phyloP scores from a whole-genome alignment of 1,284 basidiomycete species.

The Microbotryum saponariae region DNA sequence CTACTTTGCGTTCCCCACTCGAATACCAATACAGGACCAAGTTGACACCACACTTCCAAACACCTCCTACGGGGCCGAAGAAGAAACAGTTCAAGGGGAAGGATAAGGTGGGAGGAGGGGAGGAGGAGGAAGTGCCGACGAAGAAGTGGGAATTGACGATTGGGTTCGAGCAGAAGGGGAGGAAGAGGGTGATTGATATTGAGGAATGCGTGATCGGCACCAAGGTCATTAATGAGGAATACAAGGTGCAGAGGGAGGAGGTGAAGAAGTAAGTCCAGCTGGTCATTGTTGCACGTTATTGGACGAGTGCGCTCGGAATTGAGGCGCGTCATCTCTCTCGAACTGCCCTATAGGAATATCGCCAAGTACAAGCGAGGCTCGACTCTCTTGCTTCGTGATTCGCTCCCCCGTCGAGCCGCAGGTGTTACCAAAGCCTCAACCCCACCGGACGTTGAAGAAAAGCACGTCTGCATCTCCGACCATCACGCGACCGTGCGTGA shows the following conservation, averaged over 20 bases:
- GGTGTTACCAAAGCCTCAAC: constrained; percentile 7
- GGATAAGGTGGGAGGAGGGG: constrained; percentile 28
- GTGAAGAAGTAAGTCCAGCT: constrained; percentile 56
- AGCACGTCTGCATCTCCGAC: constrained; percentile 72
- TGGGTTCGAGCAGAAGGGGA: constrained; percentile 80
- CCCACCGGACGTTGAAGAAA: constrained; percentile 36
- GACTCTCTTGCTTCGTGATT: constrained; percentile 84
- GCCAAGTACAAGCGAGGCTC: constrained; percentile 78
- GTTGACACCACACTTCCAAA: constrained; percentile 92
- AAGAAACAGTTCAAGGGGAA: constrained; percentile 29
- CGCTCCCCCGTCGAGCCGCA: constrained; percentile 39
- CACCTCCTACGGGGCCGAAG: constrained; percentile 51
- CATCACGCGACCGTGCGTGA: constrained; percentile 76
- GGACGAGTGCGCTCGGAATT: background rate
- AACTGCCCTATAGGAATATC: constrained; percentile 54
- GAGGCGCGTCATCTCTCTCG: background rate
- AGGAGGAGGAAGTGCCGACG: constrained; percentile 26
- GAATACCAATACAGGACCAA: constrained; percentile 93
- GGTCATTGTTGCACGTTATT: background rate
- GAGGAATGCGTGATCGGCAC: constrained; percentile 96
- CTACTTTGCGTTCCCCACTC: constrained; percentile 76
- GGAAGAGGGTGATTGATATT: constrained; percentile 76
- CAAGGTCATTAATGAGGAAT: constrained; percentile 56
- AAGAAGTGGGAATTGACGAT: constrained; percentile 53
- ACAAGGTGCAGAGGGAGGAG: constrained; percentile 56